Conservation (phyloP, 2,329 filamentous ascomycete species). For the Trichoderma afroharzianum region DNA sequence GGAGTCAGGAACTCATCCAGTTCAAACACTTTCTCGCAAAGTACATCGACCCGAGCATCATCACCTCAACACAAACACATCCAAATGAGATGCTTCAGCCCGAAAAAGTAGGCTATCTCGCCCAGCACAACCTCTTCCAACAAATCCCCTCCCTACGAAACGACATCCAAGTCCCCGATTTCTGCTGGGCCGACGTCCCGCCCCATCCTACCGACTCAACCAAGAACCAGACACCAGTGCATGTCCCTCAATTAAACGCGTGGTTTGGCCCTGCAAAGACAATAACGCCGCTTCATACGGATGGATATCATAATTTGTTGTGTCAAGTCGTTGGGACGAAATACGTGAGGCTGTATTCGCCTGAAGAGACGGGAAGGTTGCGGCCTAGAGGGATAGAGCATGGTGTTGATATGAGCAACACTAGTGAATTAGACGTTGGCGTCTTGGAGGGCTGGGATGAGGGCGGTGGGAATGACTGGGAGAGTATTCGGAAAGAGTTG, state of each 20-base stretch:
- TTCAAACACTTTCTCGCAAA: conserved; percentile 67
- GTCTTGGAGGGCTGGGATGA: conserved; percentile 60
- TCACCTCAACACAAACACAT: neutral
- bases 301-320: conserved; percentile 90
- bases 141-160: conserved; percentile 74
- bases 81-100: neutral
- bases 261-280: conserved; percentile 90
- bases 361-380: conserved; percentile 54
- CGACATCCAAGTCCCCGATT: conserved; percentile 79
- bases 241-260: conserved; percentile 72
- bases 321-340: conserved; percentile 87
- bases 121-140: conserved; percentile 81
- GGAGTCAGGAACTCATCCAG: conserved; percentile 76
- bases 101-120: conserved; percentile 67
- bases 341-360: conserved; percentile 85
- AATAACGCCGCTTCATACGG: conserved; percentile 89
- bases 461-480: conserved; percentile 31
- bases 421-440: conserved; percentile 73
- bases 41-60: conserved; percentile 47
- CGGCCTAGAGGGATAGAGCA: conserved; percentile 60
- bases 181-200: conserved; percentile 72
- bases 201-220: conserved; percentile 41
- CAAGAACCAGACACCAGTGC: conserved; percentile 40
- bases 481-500: conserved; percentile 47
- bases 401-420: conserved; percentile 90